phyloP scores from a whole-genome alignment of 2,329 filamentous ascomycete species.

The Anthostomella pinea region DNA sequence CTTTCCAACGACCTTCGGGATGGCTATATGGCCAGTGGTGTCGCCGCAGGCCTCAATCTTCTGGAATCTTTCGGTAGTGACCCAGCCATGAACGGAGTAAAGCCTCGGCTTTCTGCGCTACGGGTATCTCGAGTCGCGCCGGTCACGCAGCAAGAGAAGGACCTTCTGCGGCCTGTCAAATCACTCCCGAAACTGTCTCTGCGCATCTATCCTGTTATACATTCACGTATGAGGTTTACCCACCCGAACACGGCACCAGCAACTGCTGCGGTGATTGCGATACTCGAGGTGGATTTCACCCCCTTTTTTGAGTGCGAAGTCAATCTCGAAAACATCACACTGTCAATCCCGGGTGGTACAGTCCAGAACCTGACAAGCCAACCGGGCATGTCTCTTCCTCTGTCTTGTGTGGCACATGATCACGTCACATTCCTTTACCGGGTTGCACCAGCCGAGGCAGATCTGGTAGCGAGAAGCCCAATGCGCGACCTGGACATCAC shows the following conservation, averaged over 20 bases:
- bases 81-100: slow-evolving; percentile 57
- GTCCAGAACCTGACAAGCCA: slow-evolving; percentile 56
- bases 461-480: slow-evolving; percentile 43
- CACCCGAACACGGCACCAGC: slow-evolving; percentile 57
- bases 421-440: slow-evolving; percentile 74
- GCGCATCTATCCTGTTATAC: slow-evolving; percentile 65
- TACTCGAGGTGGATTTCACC: slow-evolving; percentile 72
- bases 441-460: slow-evolving; percentile 52
- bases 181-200: slow-evolving; percentile 62
- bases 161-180: slow-evolving; percentile 61
- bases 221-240: slow-evolving; percentile 71
- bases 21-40: slow-evolving; percentile 67
- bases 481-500: slow-evolving; percentile 55
- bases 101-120: slow-evolving; percentile 68
- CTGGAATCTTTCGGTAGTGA: slow-evolving; percentile 70
- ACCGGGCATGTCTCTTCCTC: slow-evolving; percentile 50
- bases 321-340: slow-evolving; percentile 55
- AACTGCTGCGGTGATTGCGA: slow-evolving; percentile 62
- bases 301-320: slow-evolving; percentile 66
- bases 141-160: slow-evolving; percentile 56
- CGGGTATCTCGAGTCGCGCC: slow-evolving; percentile 74
- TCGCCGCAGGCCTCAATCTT: slow-evolving; percentile 71
- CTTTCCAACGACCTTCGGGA: slow-evolving; percentile 42
- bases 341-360: slow-evolving; percentile 56
- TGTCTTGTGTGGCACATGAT: slow-evolving; percentile 67